Base-by-base conservation (phyloP, 257 asterid species). In the Rhazya stricta region DNA sequence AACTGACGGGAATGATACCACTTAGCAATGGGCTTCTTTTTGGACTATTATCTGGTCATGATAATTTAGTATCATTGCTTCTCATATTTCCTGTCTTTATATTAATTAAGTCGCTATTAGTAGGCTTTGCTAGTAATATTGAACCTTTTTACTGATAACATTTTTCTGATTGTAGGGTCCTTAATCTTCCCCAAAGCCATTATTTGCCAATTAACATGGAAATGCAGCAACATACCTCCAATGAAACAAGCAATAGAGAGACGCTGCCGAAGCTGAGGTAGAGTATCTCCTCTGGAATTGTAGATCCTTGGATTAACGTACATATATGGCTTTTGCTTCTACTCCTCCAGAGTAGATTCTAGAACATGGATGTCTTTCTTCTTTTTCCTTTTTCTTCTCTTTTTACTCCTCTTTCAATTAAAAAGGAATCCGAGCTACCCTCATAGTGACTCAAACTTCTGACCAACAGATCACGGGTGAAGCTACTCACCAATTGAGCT, bases 101-200 rank as follows among this genome's bases (percentile, higher is more conserved):
- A 32, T 30, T 43, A 0, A 7, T 30, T 19, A 11, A 30, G 5
- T 43, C 25, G n/a, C 27, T 25, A 51, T 75, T 32, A 45, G 19
- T 42, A 39, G 75, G 18, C 11, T 77, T 67, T 29, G 16, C 43
- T 46, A 34, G 67, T 70, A 54, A 25, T 45, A 6, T 12, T 7
- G 10, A 13, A 19, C 29, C 41, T 18, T 25, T 39, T 37, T 34
- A 69, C 41, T 12, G 11, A 68, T 18, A n/a, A 30, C 34, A 58
- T 48, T 78, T 25, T 51, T 71, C 21, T 78, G 27, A 39, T 42
- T 88, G 81, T 86, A 92, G 99, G 82, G 85, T 87, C 81, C 86
- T 82, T 56, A 89, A 86, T 79, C 94, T 89, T 78, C 94, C 96
- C 73, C 94, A 91, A 84, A 76, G 84, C 85, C 97, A 92, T 43